Evolutionary conservation across 768 basidiomycete species (phyloP).

Genomic region (Boletellus sp.): DNA sequence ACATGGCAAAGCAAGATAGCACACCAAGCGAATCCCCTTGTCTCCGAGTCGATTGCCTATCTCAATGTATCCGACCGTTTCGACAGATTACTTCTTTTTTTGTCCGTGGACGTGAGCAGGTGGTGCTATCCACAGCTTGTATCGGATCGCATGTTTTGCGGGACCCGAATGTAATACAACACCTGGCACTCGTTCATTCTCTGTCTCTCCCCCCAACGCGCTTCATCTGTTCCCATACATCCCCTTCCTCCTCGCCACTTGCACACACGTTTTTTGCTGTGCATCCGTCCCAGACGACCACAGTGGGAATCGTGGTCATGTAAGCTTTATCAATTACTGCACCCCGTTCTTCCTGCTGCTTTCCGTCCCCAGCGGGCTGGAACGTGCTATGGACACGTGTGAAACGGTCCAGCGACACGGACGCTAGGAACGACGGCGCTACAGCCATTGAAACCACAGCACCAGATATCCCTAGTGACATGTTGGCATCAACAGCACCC

Average conservation of each 20-base stretch:
- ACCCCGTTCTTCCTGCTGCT: slow-evolving; percentile 55
- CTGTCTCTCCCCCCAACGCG: slow-evolving; percentile 41
- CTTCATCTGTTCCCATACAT: slow-evolving; percentile 68
- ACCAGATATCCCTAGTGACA: slow-evolving; percentile 59
- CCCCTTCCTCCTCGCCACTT: slow-evolving; percentile 40
- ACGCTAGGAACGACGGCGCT: slow-evolving; percentile 52
- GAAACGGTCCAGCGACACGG: slow-evolving; percentile 66
- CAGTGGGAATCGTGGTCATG: slow-evolving; percentile 59
- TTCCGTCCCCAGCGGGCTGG: slow-evolving; percentile 48
- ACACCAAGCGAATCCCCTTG: slow-evolving; percentile 7
- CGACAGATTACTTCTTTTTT: too few relatives aligned
- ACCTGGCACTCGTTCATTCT: slow-evolving; percentile 11
- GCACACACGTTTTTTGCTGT: slow-evolving; percentile 15
- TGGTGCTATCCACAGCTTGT: too few relatives aligned
- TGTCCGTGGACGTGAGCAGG: too few relatives aligned
- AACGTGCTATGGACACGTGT: slow-evolving; percentile 63
- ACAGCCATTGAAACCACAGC: slow-evolving; percentile 62
- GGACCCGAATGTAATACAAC: background rate
- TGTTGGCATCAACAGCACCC: background rate
- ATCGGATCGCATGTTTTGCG: background rate
- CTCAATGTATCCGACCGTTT: background rate
- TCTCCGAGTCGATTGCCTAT: background rate
- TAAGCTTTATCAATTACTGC: slow-evolving; percentile 60
- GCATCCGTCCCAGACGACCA: slow-evolving; percentile 58
- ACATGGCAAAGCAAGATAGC: slow-evolving; percentile 87